Evolutionary conservation across 1,284 basidiomycete species (phyloP), one percentile per base, ranked within the genome.

Genomic region (Takashimella koratensis): DNA sequence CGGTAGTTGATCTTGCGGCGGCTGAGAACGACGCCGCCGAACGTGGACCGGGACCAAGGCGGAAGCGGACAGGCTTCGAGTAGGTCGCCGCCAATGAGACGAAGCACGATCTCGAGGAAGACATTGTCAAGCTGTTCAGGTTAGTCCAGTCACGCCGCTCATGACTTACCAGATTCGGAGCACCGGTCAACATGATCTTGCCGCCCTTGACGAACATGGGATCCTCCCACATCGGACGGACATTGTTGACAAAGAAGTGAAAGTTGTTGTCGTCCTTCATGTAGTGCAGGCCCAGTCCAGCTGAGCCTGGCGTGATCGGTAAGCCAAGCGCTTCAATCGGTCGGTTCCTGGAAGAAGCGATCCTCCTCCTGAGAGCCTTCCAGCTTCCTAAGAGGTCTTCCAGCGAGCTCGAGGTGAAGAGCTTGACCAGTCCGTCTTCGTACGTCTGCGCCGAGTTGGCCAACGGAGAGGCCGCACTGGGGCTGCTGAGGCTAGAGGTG

Each of bases 221-320:
- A 54, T 70, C 68, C 48, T 66, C 68, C 70, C 70, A 73, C 66
- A 71, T 68, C 1, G 70, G 70, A 47, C 56, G 58, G 30, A 71
- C 60, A 4, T 58, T 61, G 8, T 56, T 40, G 16, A 53, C 40
- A 58, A 73, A 73, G 45, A 71, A 62, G 48, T 73, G 67, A 36
- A 71, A 65, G 45, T 66, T 73, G 11, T 49, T 60, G 30, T 70
- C 68, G 3, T 64, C 62, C 5, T 46, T 54, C 51, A 68, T 53
- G 5, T 44, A 25, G 25, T 56, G 51, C n/a, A 66, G 47, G 3
- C 67, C 68, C 22, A 73, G 51, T 5, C 66, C 67, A 20, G 47
- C 51, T 12, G 53, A 44, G 5, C 54, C 60, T 3, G 40, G 26
- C 11, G 20, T 16, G 20, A 61, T 57, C 8, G 42, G 47, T 30